Evolutionary conservation across 805 yeast genomes (phyloP), one percentile per base, ranked within the genome.

Genomic region (Candida ponderosae): DNA sequence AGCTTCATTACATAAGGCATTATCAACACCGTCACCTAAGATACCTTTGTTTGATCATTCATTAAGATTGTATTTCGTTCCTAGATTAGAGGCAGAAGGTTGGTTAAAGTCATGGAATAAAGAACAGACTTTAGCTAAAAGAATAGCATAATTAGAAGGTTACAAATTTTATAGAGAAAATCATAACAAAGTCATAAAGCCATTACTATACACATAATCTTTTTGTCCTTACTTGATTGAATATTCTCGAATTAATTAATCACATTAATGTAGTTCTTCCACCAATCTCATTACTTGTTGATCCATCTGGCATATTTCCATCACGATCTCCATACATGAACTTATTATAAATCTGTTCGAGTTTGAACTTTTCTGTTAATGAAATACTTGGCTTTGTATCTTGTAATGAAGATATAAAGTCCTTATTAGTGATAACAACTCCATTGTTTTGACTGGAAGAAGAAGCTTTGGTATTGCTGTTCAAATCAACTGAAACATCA

Each of bases 331-430:
- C 87, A 30, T 78, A 71, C 5, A 80, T 74, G 52, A 90, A 93
- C 51, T 81, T 79, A 17, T 64, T 54, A 53, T 90, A 90, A 26
- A 90, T 80, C 0, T 55, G 59, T 18, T 65, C 57, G 34, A 90
- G 68, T 50, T 87, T 84, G 7, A 47, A 46, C 42, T 72, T 69
- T 51, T 90, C 97, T 16, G 77, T 71, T 1, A 63, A 57, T 0
- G 97, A 88, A 21, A 90, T 87, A 33, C 96, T 85, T n/a, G 95
- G 86, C 46, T 84, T 86, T 1, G 97, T 87, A 38, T 84, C 95
- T 18, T 57, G 52, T 33, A 84, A 60, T 0, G 96, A 82, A 27
- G 68, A 67, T 6, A 65, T 37, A 39, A 90, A 70, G 51, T 90
- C 85, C 8, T 56, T 54, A 11, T 66, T 65, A 5, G 63, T 58